Base-by-base conservation (phyloP, 345 rosid genomes). In the Adansonia digitata region DNA sequence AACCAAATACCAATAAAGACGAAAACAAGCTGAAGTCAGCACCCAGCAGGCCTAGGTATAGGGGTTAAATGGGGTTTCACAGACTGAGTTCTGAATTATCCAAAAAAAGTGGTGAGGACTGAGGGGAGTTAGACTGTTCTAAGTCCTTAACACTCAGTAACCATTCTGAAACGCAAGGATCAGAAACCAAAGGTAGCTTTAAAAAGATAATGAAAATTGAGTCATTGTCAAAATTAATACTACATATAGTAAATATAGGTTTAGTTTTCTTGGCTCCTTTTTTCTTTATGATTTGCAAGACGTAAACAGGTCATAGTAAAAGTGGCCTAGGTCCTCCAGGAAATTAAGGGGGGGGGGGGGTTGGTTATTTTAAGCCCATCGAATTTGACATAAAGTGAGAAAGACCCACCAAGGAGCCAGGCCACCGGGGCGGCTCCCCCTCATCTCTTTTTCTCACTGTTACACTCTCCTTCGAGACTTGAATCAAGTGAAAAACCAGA, bases 11-110 rank as follows among this genome's bases (percentile, higher is more conserved):
- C 72, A 31, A 57, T 56, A 51, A 24, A 29, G 59, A 35, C 69
- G 20, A 39, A 26, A 59, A 35, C 51, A 71, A 76, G 81, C 77
- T 78, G 82, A 78, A 78, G 82, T 77, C 83, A 75, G 74, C 83
- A 66, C 73, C 35, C 1, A 14, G 15, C 55, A 40, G 72, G 45
- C 60, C 9, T 55, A 55, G 73, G 18, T 37, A 2, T 43, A 9
- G 31, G 69, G 7, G 29, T 22, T 22, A 52, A 11, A 10, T n/a
- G 31, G 51, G 37, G 31, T 73, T 42, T 34, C 9, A 27, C 7
- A 2, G 43, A 53, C 63, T 42, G 75, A 35, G 22, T 26, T 67
- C 71, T 35, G 72, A 51, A 45, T 60, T 56, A 67, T 69, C 84
- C 85, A 63, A 64, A 39, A 69, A 76, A 77, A 72, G 65, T n/a